Conservation (phyloP, 2,329 filamentous ascomycete genomes). For the Balansia obtecta region DNA sequence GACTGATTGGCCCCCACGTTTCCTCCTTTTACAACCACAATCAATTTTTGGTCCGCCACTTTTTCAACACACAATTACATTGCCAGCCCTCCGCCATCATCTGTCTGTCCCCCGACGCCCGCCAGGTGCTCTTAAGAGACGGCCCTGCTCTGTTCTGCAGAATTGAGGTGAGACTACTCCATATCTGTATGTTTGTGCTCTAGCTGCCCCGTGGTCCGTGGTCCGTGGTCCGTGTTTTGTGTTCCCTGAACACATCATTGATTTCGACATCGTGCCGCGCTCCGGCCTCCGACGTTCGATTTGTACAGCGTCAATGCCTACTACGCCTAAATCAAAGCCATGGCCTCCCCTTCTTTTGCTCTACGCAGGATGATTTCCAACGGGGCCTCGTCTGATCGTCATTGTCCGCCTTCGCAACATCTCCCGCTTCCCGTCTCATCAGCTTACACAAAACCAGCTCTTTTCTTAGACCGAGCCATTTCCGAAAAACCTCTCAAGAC, state of each 20-base stretch:
- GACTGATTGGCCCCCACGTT: constrained; percentile 6
- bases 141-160: not conserved
- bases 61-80: not conserved
- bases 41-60: constrained; percentile 5
- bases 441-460: constrained; percentile 4
- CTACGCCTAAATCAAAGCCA: not conserved
- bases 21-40: constrained; percentile 6
- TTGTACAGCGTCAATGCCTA: not conserved
- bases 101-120: not conserved
- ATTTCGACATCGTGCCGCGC: not conserved
- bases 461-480: constrained; percentile 7
- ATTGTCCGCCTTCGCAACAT: not conserved
- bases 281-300: not conserved
- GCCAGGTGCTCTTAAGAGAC: not conserved
- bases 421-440: not conserved
- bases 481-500: constrained; percentile 9
- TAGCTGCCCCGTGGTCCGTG: not conserved
- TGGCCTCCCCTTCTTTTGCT: not conserved
- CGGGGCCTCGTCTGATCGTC: not conserved
- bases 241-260: not conserved
- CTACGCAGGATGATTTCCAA: not conserved
- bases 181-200: not conserved
- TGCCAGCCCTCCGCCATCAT: not conserved
- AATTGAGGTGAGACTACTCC: constrained; percentile 2
- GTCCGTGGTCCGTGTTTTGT: no score